A percentile compares a stretch with the other conserved stretches of the same genome.
These are phyloP conservation scores for Phytophthora litchii DNA, from an alignment of 352 stramenopile genomes.

Conservation along the genomic window DNA sequence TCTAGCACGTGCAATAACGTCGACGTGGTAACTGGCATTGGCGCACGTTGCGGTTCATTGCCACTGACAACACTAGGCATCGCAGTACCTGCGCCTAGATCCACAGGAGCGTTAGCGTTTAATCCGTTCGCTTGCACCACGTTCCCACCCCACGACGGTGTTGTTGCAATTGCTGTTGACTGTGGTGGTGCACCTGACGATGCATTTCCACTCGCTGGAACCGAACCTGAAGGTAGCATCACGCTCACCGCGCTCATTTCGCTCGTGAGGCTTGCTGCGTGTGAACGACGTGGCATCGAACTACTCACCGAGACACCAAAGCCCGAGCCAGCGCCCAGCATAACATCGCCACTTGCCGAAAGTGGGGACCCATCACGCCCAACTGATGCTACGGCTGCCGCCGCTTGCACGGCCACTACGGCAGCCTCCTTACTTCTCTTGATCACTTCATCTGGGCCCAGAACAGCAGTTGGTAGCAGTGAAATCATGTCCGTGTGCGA, in stretches of 20 bases:
- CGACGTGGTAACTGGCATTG: constrained; percentile 79
- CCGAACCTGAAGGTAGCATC: constrained; percentile 15
- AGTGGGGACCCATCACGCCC: constrained; percentile 52
- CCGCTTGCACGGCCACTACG: constrained; percentile 74
- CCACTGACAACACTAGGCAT: constrained; percentile 2
- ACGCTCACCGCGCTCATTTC: constrained; percentile 29
- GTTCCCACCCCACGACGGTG: constrained; percentile 39
- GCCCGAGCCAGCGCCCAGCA: constrained; percentile 52
- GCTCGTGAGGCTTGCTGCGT: constrained; percentile 42
- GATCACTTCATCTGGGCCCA: constrained; percentile 86
- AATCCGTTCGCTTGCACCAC: constrained; percentile 36
- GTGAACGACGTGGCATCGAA: constrained; percentile 45
- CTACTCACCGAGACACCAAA: constrained; percentile 45
- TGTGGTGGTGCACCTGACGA: constrained; percentile 10
- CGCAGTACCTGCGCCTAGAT: constrained; percentile 12
- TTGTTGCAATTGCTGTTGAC: constrained; percentile 14
- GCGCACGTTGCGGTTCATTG: constrained; percentile 23
- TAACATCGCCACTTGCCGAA: constrained; percentile 52
- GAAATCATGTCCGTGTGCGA: constrained; percentile 80
- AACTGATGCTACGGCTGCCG: constrained; percentile 63
- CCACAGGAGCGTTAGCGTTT: constrained; percentile 12
- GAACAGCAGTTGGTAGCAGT: constrained; percentile 49
- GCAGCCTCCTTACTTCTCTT: constrained; percentile 86
- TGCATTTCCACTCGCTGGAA: constrained; percentile 10
- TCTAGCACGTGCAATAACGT: constrained; percentile 83